Base-by-base conservation (phyloP, 768 basidiomycete genomes). In the Hypsizygus marmoreus region DNA sequence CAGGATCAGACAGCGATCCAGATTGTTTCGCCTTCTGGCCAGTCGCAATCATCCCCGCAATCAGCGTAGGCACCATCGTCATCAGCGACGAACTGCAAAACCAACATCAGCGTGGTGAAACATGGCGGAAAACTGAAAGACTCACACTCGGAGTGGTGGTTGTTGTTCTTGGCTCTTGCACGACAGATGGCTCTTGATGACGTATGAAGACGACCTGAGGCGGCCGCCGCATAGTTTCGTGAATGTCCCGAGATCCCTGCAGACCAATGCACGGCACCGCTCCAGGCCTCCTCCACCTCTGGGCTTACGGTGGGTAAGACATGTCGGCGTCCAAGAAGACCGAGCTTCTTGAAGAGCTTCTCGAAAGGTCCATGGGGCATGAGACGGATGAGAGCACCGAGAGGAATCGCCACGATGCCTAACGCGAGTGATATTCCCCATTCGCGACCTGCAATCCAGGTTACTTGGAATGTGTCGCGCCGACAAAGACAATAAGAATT, bases 391-490 rank as follows among this genome's bases (percentile, higher is more conserved):
- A 93, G 59, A 28, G 74, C 84, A 41, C 92, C 97, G 56, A 95
- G 76, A 4, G 95, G 97, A 34, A 98, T 81, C 8, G 97, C 86
- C 36, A 93, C 80, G 32, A 86, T 50, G 26, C 95, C 97, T 25
- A 97, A 77, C 38, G 91, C 86, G 29, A 99, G 71, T 0, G 91
- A 89, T 54, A 98, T 91, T 42, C 82, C 94, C 97, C 97, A 99
- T 64, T 95, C 92, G 30, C 81, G 81, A 7, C 88, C 92, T 29
- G 72, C 71, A 40, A 98, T 82, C 6, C 62, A 74, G 0, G 81
- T 85, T 7, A 97, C 95, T 59, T 89, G 84, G 75, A 99, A 98
- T 0, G 94, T 94, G 2, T 88, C 78, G 25, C 88, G 30, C 94
- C 95, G 32, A 98, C 76, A 58, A 93, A 91, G 41, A 97, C 88